These are phyloP conservation scores for Fraxinus sp. DNA, from an alignment of 305 asterid species.

Conservation along the genomic window DNA sequence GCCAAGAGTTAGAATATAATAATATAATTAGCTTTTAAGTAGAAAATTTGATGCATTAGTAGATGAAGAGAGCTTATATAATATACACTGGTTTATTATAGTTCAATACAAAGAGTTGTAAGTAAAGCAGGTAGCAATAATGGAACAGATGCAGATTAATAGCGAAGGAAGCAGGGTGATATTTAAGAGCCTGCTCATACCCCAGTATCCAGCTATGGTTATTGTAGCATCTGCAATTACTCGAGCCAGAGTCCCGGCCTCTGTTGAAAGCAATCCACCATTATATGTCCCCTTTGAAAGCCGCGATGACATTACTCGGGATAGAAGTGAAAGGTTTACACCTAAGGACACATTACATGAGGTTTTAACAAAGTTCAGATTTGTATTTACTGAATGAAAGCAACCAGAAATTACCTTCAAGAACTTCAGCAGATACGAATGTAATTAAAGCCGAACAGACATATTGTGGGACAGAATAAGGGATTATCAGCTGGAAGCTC, in stretches of 20 bases:
- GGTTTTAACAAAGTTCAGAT: background rate
- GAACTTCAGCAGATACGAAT: slow-evolving; percentile 78
- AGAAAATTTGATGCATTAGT: slow-evolving; percentile 1
- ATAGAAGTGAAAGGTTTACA: slow-evolving; percentile 64
- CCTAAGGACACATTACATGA: slow-evolving; percentile 28
- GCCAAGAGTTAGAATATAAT: background rate
- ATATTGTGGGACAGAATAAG: slow-evolving; percentile 67
- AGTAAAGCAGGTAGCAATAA: slow-evolving; percentile 67
- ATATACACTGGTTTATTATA: background rate
- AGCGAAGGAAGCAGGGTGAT: slow-evolving; percentile 70
- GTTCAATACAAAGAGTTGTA: slow-evolving; percentile 67
- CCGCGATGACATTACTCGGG: slow-evolving; percentile 76
- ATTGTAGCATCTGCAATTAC: slow-evolving; percentile 74
- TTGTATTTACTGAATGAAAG: background rate
- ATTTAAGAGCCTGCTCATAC: slow-evolving; percentile 65
- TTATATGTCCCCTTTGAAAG: slow-evolving; percentile 70
- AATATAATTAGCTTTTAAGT: slow-evolving; percentile 14
- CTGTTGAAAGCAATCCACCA: slow-evolving; percentile 72
- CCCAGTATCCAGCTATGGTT: slow-evolving; percentile 67
- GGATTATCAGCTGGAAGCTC: slow-evolving; percentile 56
- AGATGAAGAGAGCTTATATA: background rate
- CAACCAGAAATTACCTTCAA: slow-evolving; percentile 50
- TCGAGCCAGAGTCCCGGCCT: slow-evolving; percentile 75
- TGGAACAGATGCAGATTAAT: slow-evolving; percentile 55
- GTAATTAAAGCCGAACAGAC: slow-evolving; percentile 62